Evolutionary conservation across 2,329 filamentous ascomycete species (phyloP), one percentile per base, ranked within the genome.

Genomic region (Byssochlamys sp.): DNA sequence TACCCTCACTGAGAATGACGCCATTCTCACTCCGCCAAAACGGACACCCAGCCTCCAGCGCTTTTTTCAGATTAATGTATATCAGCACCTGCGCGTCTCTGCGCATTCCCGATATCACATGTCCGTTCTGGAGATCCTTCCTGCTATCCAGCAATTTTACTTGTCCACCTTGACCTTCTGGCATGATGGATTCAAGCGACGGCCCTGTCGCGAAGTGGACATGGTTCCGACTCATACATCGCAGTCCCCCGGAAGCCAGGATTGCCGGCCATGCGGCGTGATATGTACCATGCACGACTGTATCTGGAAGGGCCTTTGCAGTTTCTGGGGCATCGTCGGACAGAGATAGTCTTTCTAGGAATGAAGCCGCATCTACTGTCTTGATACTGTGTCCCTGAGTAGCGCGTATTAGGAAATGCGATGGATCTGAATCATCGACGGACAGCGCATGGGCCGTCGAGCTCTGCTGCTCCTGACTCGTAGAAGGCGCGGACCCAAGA

Each of bases 351-450:
- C 86, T 85, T 24, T 79, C 81, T 2, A 96, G 82, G 1, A 95
- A 80, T 0, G 81, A 81, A 52, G 86, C 83, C n/a, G 84, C 84
- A 28, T 89, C 86, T 35, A 86, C 65, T 5, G 85, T 76, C 67
- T 85, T 84, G 69, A 99, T 89, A 66, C 84, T 90, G 77, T 97
- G 94, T 56, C 94, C 94, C 76, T 97, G 94, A 69, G 95, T 96
- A 28, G 94, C 94, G 67, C 94, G 90, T 75, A 99, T 96, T 31
- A 95, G 80, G 77, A 86, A 96, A 71, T 88, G 80, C 0, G 80
- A 72, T 0, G 89, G 80, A 54, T 87, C 77, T 7, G 71, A 60
- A 52, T 74, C 70, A 27, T 67, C 63, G 3, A 69, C 67, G n/a
- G 71, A 63, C 12, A 75, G 63, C n/a, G 73, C 70, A 39, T 71